These are phyloP conservation scores for Immersiella caudata DNA, from an alignment of 495 filamentous ascomycete genomes.

Conservation along the genomic window DNA sequence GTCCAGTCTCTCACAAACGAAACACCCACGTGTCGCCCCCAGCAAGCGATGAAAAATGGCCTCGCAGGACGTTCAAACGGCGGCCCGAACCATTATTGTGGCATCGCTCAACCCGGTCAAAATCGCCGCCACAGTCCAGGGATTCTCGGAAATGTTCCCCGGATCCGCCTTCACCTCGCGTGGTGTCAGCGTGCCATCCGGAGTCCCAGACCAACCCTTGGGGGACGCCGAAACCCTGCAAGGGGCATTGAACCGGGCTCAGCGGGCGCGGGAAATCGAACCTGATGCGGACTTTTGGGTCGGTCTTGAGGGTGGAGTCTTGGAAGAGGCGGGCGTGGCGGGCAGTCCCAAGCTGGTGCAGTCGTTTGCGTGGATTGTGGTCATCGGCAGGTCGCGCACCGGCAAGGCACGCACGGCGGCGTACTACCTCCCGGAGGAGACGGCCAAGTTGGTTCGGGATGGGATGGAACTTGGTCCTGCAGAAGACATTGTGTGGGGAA, in stretches of 20 bases:
- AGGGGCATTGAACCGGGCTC: conserved; percentile 33
- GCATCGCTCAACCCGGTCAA: conserved; percentile 36
- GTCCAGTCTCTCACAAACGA: not conserved
- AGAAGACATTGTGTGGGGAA: conserved; percentile 28
- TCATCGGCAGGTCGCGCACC: conserved; percentile 19
- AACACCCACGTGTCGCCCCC: not conserved
- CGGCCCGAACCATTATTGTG: conserved; percentile 22
- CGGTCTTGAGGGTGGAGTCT: conserved; percentile 37
- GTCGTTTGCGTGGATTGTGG: conserved; percentile 38
- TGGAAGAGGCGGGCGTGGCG: not conserved
- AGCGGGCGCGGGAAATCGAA: conserved; percentile 22
- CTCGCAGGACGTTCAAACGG: not conserved
- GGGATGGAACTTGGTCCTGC: conserved; percentile 32
- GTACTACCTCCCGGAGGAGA: conserved; percentile 33
- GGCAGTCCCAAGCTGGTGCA: conserved; percentile 10
- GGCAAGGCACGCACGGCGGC: conserved; percentile 36
- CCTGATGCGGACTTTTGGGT: conserved; percentile 26
- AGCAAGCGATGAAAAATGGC: not conserved
- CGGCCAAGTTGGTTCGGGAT: conserved; percentile 19
- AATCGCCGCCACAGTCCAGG: conserved; percentile 26
- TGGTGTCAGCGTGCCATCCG: conserved; percentile 35
- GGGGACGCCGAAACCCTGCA: conserved; percentile 31
- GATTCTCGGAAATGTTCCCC: conserved; percentile 37
- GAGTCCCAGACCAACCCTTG: conserved; percentile 35
- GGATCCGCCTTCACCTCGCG: conserved; percentile 28